Evolutionary conservation across 2,329 filamentous ascomycete genomes (phyloP).

Genomic region (Ophiostoma quercus): DNA sequence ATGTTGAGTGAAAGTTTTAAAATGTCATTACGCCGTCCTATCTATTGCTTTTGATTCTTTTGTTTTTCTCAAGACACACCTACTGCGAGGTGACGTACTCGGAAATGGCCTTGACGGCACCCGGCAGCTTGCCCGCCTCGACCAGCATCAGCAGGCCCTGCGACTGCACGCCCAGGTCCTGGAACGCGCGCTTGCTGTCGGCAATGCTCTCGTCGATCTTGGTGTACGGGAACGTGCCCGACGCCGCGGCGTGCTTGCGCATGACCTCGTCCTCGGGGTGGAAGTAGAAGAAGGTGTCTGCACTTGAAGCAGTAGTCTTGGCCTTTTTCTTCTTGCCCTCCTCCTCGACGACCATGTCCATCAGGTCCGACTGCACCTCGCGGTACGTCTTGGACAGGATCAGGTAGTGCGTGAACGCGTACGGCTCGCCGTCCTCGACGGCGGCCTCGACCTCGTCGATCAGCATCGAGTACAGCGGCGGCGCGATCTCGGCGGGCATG

Average conservation of each 20-base stretch:
- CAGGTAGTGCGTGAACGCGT: slow-evolving; percentile 88
- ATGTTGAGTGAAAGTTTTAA: not conserved
- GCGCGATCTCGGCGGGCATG: slow-evolving; percentile 87
- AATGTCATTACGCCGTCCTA: not conserved
- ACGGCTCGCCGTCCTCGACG: slow-evolving; percentile 84
- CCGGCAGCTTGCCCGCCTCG: slow-evolving; percentile 69
- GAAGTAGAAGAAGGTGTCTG: slow-evolving; percentile 68
- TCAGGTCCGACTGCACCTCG: slow-evolving; percentile 74
- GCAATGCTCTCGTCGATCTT: slow-evolving; percentile 75
- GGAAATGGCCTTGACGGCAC: slow-evolving; percentile 67
- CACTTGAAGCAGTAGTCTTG: slow-evolving; percentile 2
- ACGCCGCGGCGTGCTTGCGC: slow-evolving; percentile 66
- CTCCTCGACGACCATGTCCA: slow-evolving; percentile 21
- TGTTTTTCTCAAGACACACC: too few relatives aligned
- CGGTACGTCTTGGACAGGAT: slow-evolving; percentile 88
- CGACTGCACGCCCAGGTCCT: slow-evolving; percentile 83
- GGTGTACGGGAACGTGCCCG: slow-evolving; percentile 69
- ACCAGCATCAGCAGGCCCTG: slow-evolving; percentile 82
- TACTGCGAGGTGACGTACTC: slow-evolving; percentile 62
- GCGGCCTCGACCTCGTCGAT: slow-evolving; percentile 86
- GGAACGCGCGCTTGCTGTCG: slow-evolving; percentile 91
- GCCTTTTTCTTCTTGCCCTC: slow-evolving; percentile 54
- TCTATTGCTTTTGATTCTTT: not conserved
- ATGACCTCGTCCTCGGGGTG: slow-evolving; percentile 93
- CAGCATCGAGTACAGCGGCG: slow-evolving; percentile 92